Percentiles rank a stretch among this genome's conserved stretches.
Conservation (phyloP, 352 stramenopile genomes). For the Phytophthora nicotianae region DNA sequence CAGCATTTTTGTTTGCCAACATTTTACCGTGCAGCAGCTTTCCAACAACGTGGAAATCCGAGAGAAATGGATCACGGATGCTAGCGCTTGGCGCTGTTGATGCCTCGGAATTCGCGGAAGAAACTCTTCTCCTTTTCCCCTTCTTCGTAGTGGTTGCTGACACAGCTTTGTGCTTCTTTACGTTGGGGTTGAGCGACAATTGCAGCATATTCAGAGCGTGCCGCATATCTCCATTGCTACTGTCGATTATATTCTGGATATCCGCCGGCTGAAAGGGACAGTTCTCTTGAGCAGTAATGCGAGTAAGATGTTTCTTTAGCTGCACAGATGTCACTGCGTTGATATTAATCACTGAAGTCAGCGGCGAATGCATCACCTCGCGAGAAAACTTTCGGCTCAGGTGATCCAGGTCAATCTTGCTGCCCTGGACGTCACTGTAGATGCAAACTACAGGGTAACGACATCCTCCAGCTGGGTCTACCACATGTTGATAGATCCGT, state of each 20-base stretch:
- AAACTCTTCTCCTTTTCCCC: constrained; percentile 5
- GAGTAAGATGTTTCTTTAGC: constrained; percentile 72
- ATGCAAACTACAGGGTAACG: constrained; percentile 77
- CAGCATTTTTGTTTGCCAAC: constrained; percentile 30
- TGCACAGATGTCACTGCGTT: constrained; percentile 78
- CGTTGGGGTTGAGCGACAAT: constrained; percentile 31
- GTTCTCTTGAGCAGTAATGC: constrained; percentile 47
- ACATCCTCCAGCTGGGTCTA: constrained; percentile 42
- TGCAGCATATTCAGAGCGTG: constrained; percentile 85
- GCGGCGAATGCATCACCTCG: constrained; percentile 67
- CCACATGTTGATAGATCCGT: constrained; percentile 53
- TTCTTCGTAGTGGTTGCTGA: constrained; percentile 14
- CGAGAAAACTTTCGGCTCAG: constrained; percentile 69
- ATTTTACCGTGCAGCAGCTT: constrained; percentile 80
- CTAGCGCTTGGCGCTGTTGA: constrained; percentile 9
- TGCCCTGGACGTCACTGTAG: constrained; percentile 82
- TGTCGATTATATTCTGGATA: constrained; percentile 60
- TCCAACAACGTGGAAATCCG: constrained; percentile 81
- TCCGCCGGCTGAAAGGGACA: constrained; percentile 34
- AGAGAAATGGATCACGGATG: constrained; percentile 74
- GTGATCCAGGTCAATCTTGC: constrained; percentile 70
- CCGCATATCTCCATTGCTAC: constrained; percentile 76
- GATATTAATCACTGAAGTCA: constrained; percentile 77
- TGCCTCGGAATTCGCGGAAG: constrained; percentile 6
- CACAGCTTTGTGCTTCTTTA: constrained; percentile 7